These are phyloP conservation scores for Aspergillus olivimuriae DNA, from an alignment of 495 filamentous ascomycete genomes.

Conservation along the genomic window DNA sequence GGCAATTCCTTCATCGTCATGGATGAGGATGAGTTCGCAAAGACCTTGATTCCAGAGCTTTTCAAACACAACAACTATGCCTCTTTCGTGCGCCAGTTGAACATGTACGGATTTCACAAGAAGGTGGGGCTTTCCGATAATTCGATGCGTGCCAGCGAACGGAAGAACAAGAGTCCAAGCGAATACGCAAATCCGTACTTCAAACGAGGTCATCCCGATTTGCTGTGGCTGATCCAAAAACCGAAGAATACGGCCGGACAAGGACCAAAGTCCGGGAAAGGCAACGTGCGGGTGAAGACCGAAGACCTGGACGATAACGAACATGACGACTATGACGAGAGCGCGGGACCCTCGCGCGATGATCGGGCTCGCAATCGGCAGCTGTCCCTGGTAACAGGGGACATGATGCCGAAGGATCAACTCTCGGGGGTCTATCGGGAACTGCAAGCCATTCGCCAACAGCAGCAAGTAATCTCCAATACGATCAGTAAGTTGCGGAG, in stretches of 20 bases:
- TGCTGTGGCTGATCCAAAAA: constrained; percentile 97
- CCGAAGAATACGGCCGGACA: constrained; percentile 62
- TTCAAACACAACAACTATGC: constrained; percentile 99
- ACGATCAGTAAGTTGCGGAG: constrained; percentile 71
- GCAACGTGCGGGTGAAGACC: constrained; percentile 52
- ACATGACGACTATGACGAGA: constrained; percentile 62
- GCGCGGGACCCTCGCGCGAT: constrained; percentile 25
- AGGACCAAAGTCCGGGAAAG: constrained; percentile 43
- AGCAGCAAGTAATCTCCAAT: constrained; percentile 75
- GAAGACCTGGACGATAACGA: constrained; percentile 64
- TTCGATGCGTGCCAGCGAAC: constrained; percentile 93
- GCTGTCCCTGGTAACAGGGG: constrained; percentile 36
- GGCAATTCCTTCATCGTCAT: constrained; percentile 95
- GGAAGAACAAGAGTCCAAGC: constrained; percentile 94
- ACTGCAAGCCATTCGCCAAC: constrained; percentile 70
- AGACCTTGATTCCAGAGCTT: constrained; percentile 88
- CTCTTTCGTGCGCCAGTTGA: constrained; percentile 95
- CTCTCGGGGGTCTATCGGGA: constrained; percentile 70
- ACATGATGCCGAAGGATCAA: constrained; percentile 65
- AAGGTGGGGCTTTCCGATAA: constrained; percentile 95
- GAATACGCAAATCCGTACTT: constrained; percentile 98
- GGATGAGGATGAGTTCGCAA: constrained; percentile 99
- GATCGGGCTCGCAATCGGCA: constrained; percentile 33
- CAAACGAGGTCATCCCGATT: constrained; percentile 82
- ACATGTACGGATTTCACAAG: constrained; percentile 99